Percentiles rank a stretch among this genome's conserved stretches.
phyloP scores from a whole-genome alignment of 2,329 filamentous ascomycete genomes.

The Macroventuria anomochaeta region DNA sequence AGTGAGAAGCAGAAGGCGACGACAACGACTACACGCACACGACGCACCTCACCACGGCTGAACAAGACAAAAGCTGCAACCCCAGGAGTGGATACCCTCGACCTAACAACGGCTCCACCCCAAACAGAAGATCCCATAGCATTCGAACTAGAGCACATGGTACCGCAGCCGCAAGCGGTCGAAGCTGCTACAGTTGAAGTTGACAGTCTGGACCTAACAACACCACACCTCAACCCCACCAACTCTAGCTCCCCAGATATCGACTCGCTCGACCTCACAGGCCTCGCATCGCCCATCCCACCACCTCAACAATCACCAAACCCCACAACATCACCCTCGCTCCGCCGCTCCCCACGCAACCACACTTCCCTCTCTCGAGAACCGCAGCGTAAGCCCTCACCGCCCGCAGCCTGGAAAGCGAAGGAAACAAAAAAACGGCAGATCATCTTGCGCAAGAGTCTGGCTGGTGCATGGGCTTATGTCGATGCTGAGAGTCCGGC shows the following conservation, averaged over 20 bases:
- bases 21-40: conserved; percentile 9
- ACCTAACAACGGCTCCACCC: conserved; percentile 21
- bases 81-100: conserved; percentile 30
- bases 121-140: background rate
- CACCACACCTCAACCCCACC: background rate
- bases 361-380: conserved; percentile 19
- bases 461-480: conserved; percentile 43
- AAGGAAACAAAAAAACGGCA: conserved; percentile 40
- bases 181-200: conserved; percentile 21
- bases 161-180: background rate
- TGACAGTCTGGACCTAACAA: conserved; percentile 38
- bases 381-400: conserved; percentile 1
- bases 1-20: conserved; percentile 9
- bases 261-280: conserved; percentile 33
- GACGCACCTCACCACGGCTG: conserved; percentile 33
- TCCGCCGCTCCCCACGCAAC: conserved; percentile 33
- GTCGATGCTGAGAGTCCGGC: conserved; percentile 34
- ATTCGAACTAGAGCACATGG: background rate
- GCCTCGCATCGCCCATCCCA: conserved; percentile 21
- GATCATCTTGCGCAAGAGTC: conserved; percentile 40
- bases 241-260: conserved; percentile 21
- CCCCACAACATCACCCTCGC: conserved; percentile 1
- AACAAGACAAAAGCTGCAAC: conserved; percentile 26
- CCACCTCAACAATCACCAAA: conserved; percentile 6
- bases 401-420: conserved; percentile 40